Percentiles rank a stretch among this genome's conserved stretches.
These are phyloP conservation scores for Aristolochia californica DNA, from an alignment of 164 flowering plant species.

Conservation along the genomic window DNA sequence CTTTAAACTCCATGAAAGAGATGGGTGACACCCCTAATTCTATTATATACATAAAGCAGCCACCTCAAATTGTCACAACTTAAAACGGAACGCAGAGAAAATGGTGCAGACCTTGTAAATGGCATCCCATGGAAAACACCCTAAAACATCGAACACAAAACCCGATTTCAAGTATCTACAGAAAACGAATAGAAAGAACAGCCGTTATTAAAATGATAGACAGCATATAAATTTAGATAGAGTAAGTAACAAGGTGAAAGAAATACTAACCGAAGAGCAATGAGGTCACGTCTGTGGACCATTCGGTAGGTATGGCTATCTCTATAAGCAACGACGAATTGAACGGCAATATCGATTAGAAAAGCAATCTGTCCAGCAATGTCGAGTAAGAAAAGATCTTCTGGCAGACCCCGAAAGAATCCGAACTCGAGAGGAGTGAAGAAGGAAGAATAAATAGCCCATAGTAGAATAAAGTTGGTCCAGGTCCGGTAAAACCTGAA, in stretches of 20 bases:
- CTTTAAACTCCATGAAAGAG: too few relatives aligned
- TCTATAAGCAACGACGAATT: conserved; percentile 62
- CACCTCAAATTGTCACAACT: too few relatives aligned
- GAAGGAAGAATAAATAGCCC: conserved; percentile 90
- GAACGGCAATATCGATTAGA: conserved; percentile 57
- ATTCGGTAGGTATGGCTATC: conserved; percentile 68
- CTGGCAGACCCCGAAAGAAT: conserved; percentile 82
- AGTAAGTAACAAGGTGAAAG: background rate
- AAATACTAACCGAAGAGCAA: conserved; percentile 53
- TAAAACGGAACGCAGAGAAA: too few relatives aligned
- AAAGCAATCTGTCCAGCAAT: conserved; percentile 73
- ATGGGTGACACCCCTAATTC: too few relatives aligned
- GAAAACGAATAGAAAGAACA: background rate
- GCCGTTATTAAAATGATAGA: background rate
- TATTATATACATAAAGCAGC: too few relatives aligned
- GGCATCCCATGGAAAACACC: conserved; percentile 82
- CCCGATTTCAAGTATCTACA: conserved; percentile 68
- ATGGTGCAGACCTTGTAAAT: conserved; percentile 56
- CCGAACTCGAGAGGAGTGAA: conserved; percentile 97
- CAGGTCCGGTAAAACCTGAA: conserved; percentile 76
- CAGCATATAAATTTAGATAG: background rate
- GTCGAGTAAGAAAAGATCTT: conserved; percentile 57
- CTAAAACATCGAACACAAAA: conserved; percentile 64
- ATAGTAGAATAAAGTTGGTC: conserved; percentile 60
- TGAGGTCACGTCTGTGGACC: conserved; percentile 45